phyloP scores from a whole-genome alignment of 371 early-diverging fungal species.

The Mucor plumbeus region DNA sequence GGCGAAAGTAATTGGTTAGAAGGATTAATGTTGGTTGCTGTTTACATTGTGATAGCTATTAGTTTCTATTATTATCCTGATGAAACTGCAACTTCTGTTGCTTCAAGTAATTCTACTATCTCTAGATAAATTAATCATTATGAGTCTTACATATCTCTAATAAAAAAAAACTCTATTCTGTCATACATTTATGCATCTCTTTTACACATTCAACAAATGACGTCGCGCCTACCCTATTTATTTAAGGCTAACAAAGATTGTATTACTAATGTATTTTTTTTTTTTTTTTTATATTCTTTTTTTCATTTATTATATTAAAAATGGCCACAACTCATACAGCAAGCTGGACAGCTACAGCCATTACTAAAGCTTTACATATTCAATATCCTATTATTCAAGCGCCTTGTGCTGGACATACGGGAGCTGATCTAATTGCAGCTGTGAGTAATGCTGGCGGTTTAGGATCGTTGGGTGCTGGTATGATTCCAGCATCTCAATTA shows the following conservation, averaged over 20 bases:
- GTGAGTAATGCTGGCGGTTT: constrained; percentile 51
- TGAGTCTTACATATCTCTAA: too few species aligned
- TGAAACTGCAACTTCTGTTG: neutral
- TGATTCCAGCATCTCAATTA: constrained; percentile 34
- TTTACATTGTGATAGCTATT: constrained; percentile 78
- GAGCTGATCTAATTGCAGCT: constrained; percentile 37
- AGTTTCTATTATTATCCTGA: constrained; percentile 70
- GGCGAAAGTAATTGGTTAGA: constrained; percentile 87
- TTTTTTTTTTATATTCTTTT: neutral
- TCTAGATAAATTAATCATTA: neutral
- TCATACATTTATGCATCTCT: too few species aligned
- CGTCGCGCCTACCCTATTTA: too few species aligned
- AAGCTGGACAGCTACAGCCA: constrained; percentile 18
- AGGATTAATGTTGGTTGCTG: constrained; percentile 76
- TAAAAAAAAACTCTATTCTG: too few species aligned
- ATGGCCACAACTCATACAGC: constrained; percentile 10
- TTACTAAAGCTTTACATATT: constrained; percentile 25
- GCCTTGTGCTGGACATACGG: constrained; percentile 51
- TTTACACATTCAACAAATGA: too few species aligned
- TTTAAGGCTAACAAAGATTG: too few species aligned
- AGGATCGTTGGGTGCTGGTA: constrained; percentile 47
- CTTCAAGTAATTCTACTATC: neutral
- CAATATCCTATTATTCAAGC: constrained; percentile 49
- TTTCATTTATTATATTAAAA: neutral
- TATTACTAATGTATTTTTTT: neutral